Conservation (phyloP, 148 eudicot genomes). For the Drosera capensis region DNA sequence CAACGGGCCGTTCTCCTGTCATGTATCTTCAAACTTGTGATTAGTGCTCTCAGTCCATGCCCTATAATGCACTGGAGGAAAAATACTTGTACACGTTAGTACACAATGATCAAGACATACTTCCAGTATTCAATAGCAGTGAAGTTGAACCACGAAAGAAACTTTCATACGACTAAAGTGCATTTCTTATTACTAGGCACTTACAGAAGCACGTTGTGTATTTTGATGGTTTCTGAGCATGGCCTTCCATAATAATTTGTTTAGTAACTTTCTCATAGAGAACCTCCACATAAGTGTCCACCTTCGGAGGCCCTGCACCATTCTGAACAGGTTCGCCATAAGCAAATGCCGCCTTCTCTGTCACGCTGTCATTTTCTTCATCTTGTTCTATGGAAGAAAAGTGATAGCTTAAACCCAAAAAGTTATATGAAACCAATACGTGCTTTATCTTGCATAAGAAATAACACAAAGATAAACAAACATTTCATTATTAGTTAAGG, state of each 20-base stretch:
- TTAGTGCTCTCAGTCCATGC: conserved; percentile 90
- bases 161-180: no score
- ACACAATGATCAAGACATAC: no score
- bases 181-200: no score
- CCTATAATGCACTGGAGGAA: conserved; percentile 66
- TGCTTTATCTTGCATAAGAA: no score
- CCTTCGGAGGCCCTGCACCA: conserved; percentile 54
- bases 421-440: no score
- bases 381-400: conserved; percentile 32
- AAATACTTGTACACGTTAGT: no score
- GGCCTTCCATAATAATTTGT: conserved; percentile 83
- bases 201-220: conserved; percentile 96
- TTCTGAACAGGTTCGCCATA: conserved; percentile 54
- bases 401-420: no score
- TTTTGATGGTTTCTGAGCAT: conserved; percentile 90
- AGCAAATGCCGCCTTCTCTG: conserved; percentile 55
- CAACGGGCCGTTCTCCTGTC: conserved; percentile 82
- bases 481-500: no score
- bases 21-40: conserved; percentile 94
- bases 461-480: no score
- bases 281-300: conserved; percentile 49
- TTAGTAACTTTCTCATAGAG: conserved; percentile 83
- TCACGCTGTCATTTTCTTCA: conserved; percentile 36
- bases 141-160: no score
- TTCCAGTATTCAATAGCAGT: no score